Conservation (phyloP, 1,139 yeast genomes). For the Hemisphaericaspora xylofermentans region DNA sequence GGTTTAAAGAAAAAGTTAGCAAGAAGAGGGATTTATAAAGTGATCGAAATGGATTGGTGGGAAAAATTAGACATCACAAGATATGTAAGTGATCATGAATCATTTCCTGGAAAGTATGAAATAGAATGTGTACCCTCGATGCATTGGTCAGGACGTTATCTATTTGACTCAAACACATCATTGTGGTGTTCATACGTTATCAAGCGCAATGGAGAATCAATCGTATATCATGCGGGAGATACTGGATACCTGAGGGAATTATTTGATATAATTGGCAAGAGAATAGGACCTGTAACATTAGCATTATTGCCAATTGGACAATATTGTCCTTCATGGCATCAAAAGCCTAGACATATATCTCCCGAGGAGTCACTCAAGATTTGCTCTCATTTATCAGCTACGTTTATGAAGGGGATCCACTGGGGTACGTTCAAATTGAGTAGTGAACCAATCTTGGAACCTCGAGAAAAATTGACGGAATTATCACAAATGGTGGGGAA, state of each 20-base stretch:
- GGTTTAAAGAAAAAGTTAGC: conserved; percentile 68
- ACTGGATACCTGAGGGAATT: conserved; percentile 82
- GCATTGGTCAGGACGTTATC: conserved; percentile 93
- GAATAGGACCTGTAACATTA: conserved; percentile 62
- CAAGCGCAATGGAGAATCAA: conserved; percentile 61
- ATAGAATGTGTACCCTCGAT: conserved; percentile 90
- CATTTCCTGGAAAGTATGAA: conserved; percentile 57
- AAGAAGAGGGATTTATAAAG: conserved; percentile 53
- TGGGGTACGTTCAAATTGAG: conserved; percentile 95
- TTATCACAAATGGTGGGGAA: conserved; percentile 23
- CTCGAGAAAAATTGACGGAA: conserved; percentile 45
- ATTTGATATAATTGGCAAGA: conserved; percentile 61
- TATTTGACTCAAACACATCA: conserved; percentile 75
- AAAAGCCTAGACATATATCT: conserved; percentile 81
- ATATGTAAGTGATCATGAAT: conserved; percentile 24
- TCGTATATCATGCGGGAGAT: conserved; percentile 90
- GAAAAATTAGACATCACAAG: conserved; percentile 52
- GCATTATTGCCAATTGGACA: conserved; percentile 92
- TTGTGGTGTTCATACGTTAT: conserved; percentile 87
- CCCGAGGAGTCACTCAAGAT: conserved; percentile 76
- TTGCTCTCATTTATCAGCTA: conserved; percentile 59
- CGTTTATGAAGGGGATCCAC: conserved; percentile 80
- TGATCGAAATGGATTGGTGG: conserved; percentile 92
- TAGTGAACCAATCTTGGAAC: conserved; percentile 85
- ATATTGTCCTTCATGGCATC: conserved; percentile 94